Percentiles rank a stretch among this genome's conserved stretches.
Evolutionary conservation across 345 rosid species (phyloP).

Genomic region (Murraya koenigii): DNA sequence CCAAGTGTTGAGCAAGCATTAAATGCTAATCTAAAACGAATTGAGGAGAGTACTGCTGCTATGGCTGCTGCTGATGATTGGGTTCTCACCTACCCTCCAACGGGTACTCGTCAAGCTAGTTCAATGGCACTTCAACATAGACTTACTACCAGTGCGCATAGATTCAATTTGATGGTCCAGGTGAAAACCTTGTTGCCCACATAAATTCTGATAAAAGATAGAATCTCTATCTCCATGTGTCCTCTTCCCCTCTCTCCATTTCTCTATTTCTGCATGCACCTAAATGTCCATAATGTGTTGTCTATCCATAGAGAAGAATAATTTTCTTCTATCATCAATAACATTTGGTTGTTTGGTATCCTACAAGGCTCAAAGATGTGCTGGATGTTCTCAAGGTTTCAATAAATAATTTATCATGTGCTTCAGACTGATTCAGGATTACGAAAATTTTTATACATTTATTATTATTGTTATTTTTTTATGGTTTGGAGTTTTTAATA

Average conservation of each 20-base stretch:
- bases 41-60: conserved; percentile 98
- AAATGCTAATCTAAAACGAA: conserved; percentile 91
- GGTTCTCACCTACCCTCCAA: conserved; percentile 72
- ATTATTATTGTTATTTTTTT: not conserved
- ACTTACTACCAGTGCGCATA: conserved; percentile 95
- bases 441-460: not conserved
- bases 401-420: not conserved
- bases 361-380: not conserved
- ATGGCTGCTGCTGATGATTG: conserved; percentile 99
- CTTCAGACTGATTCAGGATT: not conserved
- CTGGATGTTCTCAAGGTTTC: not conserved
- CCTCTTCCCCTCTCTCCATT: not conserved
- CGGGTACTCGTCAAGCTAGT: conserved; percentile 63
- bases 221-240: not conserved
- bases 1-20: conserved; percentile 97
- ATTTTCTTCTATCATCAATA: not conserved
- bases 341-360: not conserved
- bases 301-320: not conserved
- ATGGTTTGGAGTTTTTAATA: not conserved
- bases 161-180: conserved; percentile 99
- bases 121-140: conserved; percentile 70
- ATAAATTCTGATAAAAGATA: not conserved
- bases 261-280: not conserved
- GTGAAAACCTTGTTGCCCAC: conserved; percentile 35
- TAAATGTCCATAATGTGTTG: not conserved